Percentiles rank a stretch among this genome's conserved stretches.
Evolutionary conservation across 176 grass and related monocot species (phyloP).

Genomic region (Pharus latifolius): DNA sequence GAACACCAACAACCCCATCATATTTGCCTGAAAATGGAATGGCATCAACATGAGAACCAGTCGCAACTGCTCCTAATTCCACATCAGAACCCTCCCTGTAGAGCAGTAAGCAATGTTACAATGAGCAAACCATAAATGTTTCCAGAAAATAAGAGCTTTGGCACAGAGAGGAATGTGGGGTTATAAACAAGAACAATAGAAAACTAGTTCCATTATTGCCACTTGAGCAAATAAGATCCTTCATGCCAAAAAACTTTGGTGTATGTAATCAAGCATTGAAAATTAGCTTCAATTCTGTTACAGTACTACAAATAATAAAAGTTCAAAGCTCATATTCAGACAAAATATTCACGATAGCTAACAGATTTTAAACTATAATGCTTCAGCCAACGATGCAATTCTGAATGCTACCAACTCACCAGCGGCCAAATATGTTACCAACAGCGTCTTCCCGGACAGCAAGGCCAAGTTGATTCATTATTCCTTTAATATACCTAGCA

Average conservation of each 20-base stretch:
- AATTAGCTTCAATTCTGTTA: not conserved
- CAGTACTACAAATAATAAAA: not conserved
- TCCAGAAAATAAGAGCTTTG: not conserved
- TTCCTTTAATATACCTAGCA: conserved; percentile 68
- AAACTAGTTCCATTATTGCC: not conserved
- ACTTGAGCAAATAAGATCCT: not conserved
- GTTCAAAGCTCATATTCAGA: not conserved
- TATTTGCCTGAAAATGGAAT: conserved; percentile 98
- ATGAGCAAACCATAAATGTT: not conserved
- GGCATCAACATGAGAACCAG: conserved; percentile 96
- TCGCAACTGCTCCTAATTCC: conserved; percentile 62
- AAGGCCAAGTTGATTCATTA: conserved; percentile 66
- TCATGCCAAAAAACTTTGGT: not conserved
- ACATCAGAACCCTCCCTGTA: conserved; percentile 67
- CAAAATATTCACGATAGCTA: not conserved
- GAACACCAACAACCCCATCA: conserved; percentile 89
- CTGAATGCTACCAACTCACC: conserved; percentile 32
- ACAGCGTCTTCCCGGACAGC: conserved; percentile 64
- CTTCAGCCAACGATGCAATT: not conserved
- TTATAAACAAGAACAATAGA: not conserved
- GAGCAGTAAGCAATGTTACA: not conserved
- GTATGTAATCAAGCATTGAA: not conserved
- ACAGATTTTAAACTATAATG: not conserved
- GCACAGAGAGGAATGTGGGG: not conserved
- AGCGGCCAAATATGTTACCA: conserved; percentile 91